A percentile compares a stretch with the other conserved stretches of the same genome.
phyloP scores from a whole-genome alignment of 495 filamentous ascomycete species.

The Neurospora sp. region DNA sequence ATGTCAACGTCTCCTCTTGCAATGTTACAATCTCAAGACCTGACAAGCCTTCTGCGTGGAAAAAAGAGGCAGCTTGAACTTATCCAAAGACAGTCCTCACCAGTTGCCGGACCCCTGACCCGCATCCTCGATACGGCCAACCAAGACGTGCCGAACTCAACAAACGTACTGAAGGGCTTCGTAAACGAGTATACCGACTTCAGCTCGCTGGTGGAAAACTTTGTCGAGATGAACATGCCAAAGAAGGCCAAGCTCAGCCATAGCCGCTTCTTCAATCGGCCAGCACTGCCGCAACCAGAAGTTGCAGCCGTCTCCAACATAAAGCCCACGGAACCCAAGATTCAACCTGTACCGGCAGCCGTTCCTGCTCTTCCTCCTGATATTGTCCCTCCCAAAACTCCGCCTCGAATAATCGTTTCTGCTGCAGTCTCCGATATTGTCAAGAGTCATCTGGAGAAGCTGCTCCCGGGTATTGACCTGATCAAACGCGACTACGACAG shows the following conservation, averaged over 20 bases:
- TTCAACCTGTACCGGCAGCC: conserved; percentile 6
- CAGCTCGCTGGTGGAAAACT: conserved; percentile 31
- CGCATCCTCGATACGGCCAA: no score
- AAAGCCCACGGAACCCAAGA: background rate
- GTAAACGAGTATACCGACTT: conserved; percentile 13
- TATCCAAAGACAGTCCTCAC: background rate
- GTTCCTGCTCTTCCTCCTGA: conserved; percentile 14
- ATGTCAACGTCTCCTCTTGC: background rate
- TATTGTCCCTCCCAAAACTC: conserved; percentile 11
- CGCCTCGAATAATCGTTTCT: conserved; percentile 39
- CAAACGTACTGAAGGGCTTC: conserved; percentile 8
- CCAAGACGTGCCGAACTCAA: background rate
- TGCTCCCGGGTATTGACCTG: conserved; percentile 43
- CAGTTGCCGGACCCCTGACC: background rate
- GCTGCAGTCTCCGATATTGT: conserved; percentile 37
- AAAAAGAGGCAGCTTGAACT: conserved; percentile 8
- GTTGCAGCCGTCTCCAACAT: background rate
- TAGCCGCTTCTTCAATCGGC: conserved; percentile 4
- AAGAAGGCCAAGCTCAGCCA: conserved; percentile 23
- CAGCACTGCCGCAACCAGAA: background rate
- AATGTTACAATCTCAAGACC: background rate
- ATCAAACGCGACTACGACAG: conserved; percentile 50
- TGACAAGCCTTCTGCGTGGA: conserved; percentile 7
- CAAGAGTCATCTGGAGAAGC: conserved; percentile 33
- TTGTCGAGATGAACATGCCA: conserved; percentile 28